Base-by-base conservation (phyloP, 108 stramenopile species). In the Cyclotella distinguenda region DNA sequence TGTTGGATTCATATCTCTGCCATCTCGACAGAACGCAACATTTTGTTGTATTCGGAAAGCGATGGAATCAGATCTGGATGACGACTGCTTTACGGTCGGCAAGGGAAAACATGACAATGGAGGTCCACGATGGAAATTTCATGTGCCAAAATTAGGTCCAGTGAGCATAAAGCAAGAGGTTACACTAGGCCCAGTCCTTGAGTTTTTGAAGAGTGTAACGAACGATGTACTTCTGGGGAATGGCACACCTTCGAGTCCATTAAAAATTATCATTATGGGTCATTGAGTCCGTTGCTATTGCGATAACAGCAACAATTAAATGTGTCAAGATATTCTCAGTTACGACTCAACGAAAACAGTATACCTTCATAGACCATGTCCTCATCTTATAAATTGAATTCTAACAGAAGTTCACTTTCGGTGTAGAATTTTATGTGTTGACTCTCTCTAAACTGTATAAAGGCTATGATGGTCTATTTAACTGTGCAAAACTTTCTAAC, bases 101-200 rank as follows among this genome's bases (percentile, higher is more conserved):
- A 68, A 60, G 23, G 33, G 51, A 9, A 57, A 59, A 55, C 31
- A 6, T 16, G 34, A 55, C 15, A 26, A 18, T n/a, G 25, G 33
- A 34, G 16, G n/a, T 26, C 1, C 23, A 26, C 27, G 64, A 36
- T 92, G 90, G 90, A 80, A 82, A 53, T 92, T 92, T 60, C 81
- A 85, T 34, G 66, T 89, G 9, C 88, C 90, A 26, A 68, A 63
- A 19, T 60, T 92, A 31, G 90, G 90, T n/a, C 90, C 90, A 10
- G 70, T 92, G 15, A 87, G 83, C 36, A 16, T 60, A 10, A 87
- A 84, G 47, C 90, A 92, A 70, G 90, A 92, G 68, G 42, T 35
- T 0, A 79, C 56, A 22, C 42, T 86, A 27, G 90, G 87, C 2
- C 72, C 86, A 13, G 74, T 85, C 2, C 57, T 75, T 7, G 68